These are phyloP conservation scores for Chondrus crispus DNA, from an alignment of 23 red algal species.

Conservation along the genomic window DNA sequence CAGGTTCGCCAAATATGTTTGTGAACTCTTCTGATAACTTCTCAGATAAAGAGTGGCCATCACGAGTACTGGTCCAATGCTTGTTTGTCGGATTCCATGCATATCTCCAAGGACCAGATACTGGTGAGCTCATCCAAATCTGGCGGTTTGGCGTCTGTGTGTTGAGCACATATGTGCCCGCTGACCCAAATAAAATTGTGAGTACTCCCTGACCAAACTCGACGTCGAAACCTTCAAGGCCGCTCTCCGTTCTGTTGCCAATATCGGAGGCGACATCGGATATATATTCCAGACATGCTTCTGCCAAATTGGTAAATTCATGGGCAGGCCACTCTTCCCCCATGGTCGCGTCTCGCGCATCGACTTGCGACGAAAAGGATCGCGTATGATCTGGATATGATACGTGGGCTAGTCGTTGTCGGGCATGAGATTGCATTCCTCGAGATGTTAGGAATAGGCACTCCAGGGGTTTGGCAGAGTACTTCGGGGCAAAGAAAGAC, in stretches of 20 bases:
- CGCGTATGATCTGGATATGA: too few species aligned
- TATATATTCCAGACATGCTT: conserved; percentile 40
- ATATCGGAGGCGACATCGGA: conserved; percentile 21
- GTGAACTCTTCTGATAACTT: conserved; percentile 30
- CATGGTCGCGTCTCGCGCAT: too few species aligned
- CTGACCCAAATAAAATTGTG: conserved; percentile 33
- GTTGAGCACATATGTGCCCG: conserved; percentile 82
- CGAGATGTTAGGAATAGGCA: too few species aligned
- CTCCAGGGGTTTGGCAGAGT: too few species aligned
- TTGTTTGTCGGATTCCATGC: conserved; percentile 40
- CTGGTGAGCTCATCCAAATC: conserved; percentile 89
- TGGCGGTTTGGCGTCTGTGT: conserved; percentile 95
- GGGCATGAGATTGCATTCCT: too few species aligned
- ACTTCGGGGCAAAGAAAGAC: too few species aligned
- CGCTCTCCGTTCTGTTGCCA: conserved; percentile 12
- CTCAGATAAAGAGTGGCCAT: conserved; percentile 50
- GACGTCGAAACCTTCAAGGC: conserved; percentile 53
- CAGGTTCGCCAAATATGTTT: conserved; percentile 6
- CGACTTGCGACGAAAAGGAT: too few species aligned
- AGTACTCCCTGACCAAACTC: conserved; percentile 60
- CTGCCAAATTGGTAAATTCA: conserved; percentile 31
- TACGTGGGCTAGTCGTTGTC: too few species aligned
- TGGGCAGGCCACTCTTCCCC: conserved; percentile 66
- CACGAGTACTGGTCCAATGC: conserved; percentile 62
- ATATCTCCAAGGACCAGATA: conserved; percentile 84